Percentiles rank a stretch among this genome's conserved stretches.
phyloP scores from a whole-genome alignment of 1,284 basidiomycete genomes.

The Meripilus lineatus region DNA sequence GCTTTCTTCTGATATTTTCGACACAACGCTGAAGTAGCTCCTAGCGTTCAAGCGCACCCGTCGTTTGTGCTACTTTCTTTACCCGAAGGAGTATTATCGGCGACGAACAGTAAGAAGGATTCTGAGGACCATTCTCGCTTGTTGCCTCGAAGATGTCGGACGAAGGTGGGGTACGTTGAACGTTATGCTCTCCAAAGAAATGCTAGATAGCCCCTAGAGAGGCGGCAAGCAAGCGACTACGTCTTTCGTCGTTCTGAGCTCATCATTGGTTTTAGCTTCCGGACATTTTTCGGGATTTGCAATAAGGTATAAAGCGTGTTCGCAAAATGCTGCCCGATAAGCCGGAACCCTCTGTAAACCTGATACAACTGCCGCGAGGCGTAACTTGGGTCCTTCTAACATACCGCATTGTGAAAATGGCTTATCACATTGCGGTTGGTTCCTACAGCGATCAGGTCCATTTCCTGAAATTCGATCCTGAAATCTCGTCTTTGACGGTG shows the following conservation, averaged over 20 bases:
- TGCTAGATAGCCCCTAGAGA: too few species aligned
- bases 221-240: too few species aligned
- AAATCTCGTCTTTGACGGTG: slow-evolving; percentile 35
- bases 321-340: slow-evolving; percentile 4
- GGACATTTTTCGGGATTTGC: slow-evolving; percentile 23
- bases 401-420: slow-evolving; percentile 24
- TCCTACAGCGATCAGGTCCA: slow-evolving; percentile 60
- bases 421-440: slow-evolving; percentile 51
- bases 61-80: background rate
- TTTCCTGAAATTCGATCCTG: slow-evolving; percentile 38
- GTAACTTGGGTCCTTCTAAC: too few species aligned
- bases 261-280: slow-evolving; percentile 17
- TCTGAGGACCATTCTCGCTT: slow-evolving; percentile 3
- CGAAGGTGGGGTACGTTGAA: too few species aligned
- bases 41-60: background rate
- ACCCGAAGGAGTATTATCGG: slow-evolving; percentile 16
- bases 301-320: slow-evolving; percentile 18
- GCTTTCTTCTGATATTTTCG: background rate
- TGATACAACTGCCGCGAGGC: too few species aligned
- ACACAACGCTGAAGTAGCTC: background rate
- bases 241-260: slow-evolving; percentile 1
- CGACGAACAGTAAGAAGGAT: slow-evolving; percentile 4
- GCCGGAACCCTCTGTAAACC: too few species aligned
- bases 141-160: background rate
- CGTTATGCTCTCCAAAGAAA: too few species aligned